Evolutionary conservation across 495 filamentous ascomycete genomes (phyloP).

Genomic region (Xylaria telfairii): DNA sequence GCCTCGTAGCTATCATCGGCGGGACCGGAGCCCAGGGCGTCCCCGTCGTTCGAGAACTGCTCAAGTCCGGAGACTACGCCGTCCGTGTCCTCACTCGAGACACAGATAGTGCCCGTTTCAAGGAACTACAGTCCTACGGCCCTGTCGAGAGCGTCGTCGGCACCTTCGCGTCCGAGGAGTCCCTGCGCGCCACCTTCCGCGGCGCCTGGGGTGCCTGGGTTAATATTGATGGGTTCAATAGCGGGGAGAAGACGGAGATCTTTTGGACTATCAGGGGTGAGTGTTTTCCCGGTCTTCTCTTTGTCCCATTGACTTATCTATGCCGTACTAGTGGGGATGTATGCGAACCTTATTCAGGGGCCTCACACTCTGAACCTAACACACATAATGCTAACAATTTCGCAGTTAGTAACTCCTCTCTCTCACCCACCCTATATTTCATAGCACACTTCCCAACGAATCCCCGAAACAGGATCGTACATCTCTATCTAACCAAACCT

Average conservation of each 20-base stretch:
- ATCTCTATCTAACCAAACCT: too few relatives aligned
- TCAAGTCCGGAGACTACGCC: slow-evolving; percentile 47
- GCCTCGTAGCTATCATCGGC: slow-evolving; percentile 54
- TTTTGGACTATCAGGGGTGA: slow-evolving; percentile 58
- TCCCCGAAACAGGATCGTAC: too few relatives aligned
- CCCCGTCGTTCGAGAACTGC: slow-evolving; percentile 54
- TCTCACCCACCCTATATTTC: background rate
- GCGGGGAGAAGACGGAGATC: slow-evolving; percentile 60
- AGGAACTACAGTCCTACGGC: slow-evolving; percentile 43
- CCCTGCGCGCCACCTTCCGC: slow-evolving; percentile 50
- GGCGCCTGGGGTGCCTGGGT: slow-evolving; percentile 58
- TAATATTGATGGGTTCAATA: slow-evolving; percentile 61
- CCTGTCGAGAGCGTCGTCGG: slow-evolving; percentile 54
- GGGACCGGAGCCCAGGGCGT: slow-evolving; percentile 64
- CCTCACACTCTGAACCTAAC: background rate
- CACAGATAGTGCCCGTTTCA: slow-evolving; percentile 45
- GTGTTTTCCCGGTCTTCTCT: background rate
- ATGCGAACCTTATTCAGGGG: background rate
- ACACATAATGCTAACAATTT: background rate
- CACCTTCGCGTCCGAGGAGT: slow-evolving; percentile 51
- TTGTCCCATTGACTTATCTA: background rate
- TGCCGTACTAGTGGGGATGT: background rate
- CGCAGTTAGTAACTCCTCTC: slow-evolving; percentile 5
- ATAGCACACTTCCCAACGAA: too few relatives aligned
- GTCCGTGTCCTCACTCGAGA: slow-evolving; percentile 59